Evolutionary conservation across 129 eudicot species (phyloP).

Genomic region (Scalesia atractyloides): DNA sequence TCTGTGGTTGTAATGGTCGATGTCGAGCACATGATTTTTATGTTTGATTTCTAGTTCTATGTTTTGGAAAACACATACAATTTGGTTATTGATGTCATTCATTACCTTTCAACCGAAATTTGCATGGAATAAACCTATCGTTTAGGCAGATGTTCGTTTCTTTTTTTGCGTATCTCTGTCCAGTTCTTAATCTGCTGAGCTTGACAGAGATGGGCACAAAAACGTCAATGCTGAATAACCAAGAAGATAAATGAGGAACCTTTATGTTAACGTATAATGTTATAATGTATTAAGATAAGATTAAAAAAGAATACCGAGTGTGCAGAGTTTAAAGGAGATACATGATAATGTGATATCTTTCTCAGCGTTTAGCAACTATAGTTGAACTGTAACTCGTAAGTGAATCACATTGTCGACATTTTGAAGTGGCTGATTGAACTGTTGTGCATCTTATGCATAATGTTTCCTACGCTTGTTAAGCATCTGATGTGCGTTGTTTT

Average conservation of each 20-base stretch:
- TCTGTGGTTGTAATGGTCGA: neutral
- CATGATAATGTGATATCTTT: neutral
- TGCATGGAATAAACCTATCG: no score
- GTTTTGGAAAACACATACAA: neutral
- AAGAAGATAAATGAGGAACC: no score
- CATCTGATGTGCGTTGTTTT: slow-evolving; percentile 20
- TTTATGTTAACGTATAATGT: no score
- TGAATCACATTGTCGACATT: neutral
- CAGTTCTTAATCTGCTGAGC: no score
- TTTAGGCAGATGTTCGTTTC: no score
- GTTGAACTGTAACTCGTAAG: neutral
- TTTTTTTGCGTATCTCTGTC: no score
- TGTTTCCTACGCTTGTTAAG: slow-evolving; percentile 2
- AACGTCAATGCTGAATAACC: no score
- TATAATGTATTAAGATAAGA: no score
- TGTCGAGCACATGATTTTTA: neutral
- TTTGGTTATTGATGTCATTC: neutral
- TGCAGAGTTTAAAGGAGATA: neutral
- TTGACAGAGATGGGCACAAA: no score
- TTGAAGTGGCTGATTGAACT: slow-evolving; percentile 1
- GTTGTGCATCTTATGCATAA: neutral
- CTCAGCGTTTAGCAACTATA: neutral
- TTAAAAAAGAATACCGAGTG: neutral
- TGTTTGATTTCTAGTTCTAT: neutral
- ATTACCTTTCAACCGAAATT: neutral